Conservation (phyloP, 768 basidiomycete genomes). For the Heimioporus sp. region DNA sequence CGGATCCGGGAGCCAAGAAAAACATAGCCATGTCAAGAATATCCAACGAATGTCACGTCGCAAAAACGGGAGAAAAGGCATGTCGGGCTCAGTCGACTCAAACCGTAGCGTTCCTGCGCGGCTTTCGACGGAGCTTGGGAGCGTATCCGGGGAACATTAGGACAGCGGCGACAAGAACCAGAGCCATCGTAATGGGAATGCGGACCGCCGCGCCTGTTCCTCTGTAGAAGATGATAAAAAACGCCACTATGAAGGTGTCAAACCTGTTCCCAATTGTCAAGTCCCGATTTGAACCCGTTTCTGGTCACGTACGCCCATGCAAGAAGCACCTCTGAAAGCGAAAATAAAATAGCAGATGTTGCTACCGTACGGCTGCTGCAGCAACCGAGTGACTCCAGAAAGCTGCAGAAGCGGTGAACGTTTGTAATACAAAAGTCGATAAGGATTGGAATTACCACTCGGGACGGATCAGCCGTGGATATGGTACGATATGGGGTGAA, state of each 20-base stretch:
- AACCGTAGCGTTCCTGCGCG: background rate
- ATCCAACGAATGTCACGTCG: no score
- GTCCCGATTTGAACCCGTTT: background rate
- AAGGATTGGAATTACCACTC: constrained; percentile 17
- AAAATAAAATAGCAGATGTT: constrained; percentile 38
- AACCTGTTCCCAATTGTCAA: constrained; percentile 26
- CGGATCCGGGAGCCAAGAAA: no score
- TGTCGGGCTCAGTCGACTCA: background rate
- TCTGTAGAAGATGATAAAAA: constrained; percentile 31
- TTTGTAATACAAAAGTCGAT: background rate
- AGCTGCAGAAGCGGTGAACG: constrained; percentile 19
- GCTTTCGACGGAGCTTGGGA: constrained; percentile 9
- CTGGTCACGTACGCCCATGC: constrained; percentile 35
- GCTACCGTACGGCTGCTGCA: constrained; percentile 31
- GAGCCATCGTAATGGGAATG: constrained; percentile 22
- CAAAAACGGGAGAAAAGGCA: no score
- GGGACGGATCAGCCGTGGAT: constrained; percentile 28
- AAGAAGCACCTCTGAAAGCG: constrained; percentile 39
- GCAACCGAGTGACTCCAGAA: constrained; percentile 23
- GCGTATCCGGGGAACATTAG: constrained; percentile 31
- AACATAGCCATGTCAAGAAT: no score
- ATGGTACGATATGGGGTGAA: constrained; percentile 34
- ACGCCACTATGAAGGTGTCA: constrained; percentile 32
- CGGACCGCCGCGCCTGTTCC: constrained; percentile 23
- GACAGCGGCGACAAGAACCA: constrained; percentile 18